A percentile compares a stretch with the other conserved stretches of the same genome.
These are phyloP conservation scores for Venturia carpophila DNA, from an alignment of 2,329 filamentous ascomycete genomes.

Conservation along the genomic window DNA sequence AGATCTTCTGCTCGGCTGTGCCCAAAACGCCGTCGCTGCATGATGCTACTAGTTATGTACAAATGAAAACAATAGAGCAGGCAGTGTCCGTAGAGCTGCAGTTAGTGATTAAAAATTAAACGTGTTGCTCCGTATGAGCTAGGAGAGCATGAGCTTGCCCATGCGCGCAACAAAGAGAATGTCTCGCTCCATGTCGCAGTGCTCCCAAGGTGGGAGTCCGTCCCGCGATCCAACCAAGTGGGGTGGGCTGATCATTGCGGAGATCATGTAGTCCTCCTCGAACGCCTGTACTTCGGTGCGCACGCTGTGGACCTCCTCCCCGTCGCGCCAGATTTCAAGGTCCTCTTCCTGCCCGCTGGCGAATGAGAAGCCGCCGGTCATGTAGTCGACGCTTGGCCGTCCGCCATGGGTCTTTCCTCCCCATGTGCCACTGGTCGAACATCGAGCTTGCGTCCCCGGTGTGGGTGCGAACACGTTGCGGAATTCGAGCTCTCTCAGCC, in stretches of 20 bases:
- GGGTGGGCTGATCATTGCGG: conserved; percentile 41
- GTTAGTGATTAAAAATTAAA: conserved; percentile 11
- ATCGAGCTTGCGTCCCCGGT: conserved; percentile 35
- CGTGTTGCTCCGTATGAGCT: conserved; percentile 2
- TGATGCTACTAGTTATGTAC: conserved; percentile 5
- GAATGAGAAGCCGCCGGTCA: conserved; percentile 13
- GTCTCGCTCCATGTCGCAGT: conserved; percentile 42
- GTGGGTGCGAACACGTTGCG: conserved; percentile 51
- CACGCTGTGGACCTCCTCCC: conserved; percentile 43
- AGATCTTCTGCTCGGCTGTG: conserved; percentile 9
- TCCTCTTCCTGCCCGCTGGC: conserved; percentile 33
- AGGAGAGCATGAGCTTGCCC: conserved; percentile 9
- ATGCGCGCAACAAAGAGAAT: conserved; percentile 22
- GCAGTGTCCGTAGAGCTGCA: conserved; percentile 14
- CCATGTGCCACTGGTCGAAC: conserved; percentile 39
- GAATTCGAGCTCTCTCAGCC: conserved; percentile 66
- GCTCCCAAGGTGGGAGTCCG: conserved; percentile 35
- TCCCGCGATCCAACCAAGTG: conserved; percentile 29
- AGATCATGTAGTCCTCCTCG: conserved; percentile 51
- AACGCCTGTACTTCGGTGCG: conserved; percentile 51
- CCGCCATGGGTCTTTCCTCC: conserved; percentile 33
- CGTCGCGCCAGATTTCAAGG: conserved; percentile 44
- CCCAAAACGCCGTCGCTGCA: conserved; percentile 8
- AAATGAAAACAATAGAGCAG: conserved; percentile 5
- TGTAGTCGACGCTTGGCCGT: background rate